These are phyloP conservation scores for Phytopythium helicoides DNA, from an alignment of 352 stramenopile species.

Conservation along the genomic window DNA sequence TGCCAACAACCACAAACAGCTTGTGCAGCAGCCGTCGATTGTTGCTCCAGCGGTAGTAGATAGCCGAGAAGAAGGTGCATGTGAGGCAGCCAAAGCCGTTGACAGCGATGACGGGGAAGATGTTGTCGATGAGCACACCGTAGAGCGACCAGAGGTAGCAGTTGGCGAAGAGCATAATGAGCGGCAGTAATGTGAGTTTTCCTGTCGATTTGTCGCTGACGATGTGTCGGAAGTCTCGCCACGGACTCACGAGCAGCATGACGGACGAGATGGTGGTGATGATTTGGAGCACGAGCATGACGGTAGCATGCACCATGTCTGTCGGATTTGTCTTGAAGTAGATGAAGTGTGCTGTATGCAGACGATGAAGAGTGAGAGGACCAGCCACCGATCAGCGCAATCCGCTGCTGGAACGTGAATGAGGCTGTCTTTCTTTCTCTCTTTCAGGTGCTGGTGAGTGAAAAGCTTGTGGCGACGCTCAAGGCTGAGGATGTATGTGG, in stretches of 20 bases:
- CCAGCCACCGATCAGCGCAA: too few relatives aligned
- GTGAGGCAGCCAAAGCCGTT: background rate
- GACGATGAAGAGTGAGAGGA: background rate
- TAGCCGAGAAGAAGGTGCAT: background rate
- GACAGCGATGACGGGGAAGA: constrained; percentile 6
- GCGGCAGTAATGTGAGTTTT: constrained; percentile 12
- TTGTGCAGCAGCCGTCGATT: constrained; percentile 12
- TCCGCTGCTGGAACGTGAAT: too few relatives aligned
- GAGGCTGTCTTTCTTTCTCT: too few relatives aligned
- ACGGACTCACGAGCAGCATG: constrained; percentile 9
- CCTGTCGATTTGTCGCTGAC: constrained; percentile 7
- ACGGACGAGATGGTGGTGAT: constrained; percentile 12
- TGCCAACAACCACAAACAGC: constrained; percentile 4
- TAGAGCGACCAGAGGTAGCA: constrained; percentile 19
- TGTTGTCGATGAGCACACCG: constrained; percentile 7
- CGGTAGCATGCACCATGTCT: background rate
- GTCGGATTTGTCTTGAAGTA: background rate
- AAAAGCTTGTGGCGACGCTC: too few relatives aligned
- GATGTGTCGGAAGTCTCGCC: constrained; percentile 8
- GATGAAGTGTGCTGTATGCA: background rate
- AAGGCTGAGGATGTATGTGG: too few relatives aligned
- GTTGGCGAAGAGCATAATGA: constrained; percentile 15
- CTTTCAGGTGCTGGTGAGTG: too few relatives aligned
- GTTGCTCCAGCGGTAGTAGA: constrained; percentile 5
- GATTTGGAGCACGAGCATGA: background rate